Base-by-base conservation (phyloP, 768 basidiomycete genomes). In the Tephrocybe sp. region DNA sequence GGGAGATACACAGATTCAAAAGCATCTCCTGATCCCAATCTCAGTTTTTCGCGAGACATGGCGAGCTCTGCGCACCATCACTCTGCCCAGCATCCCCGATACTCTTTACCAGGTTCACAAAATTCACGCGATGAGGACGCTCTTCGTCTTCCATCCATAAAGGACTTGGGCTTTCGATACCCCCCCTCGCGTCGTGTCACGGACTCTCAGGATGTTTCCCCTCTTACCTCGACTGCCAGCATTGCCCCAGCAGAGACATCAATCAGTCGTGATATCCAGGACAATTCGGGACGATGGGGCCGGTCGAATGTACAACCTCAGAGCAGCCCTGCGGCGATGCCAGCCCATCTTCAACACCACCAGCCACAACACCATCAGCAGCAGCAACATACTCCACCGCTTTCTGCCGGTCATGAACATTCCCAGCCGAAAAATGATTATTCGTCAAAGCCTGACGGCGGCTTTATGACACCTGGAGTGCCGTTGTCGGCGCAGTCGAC, bases 131-230 rank as follows among this genome's bases (percentile, higher is more conserved):
- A 68, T 52, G 71, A 76, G 51, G 67, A 58, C 11, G 45, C 49
- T 9, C 45, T 82, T 59, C 83, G 84, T 33, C 77, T 88, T 4
- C 87, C 87, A 0, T 86, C 86, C 17, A 76, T 89, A 65, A 88
- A 81, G 70, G 85, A 86, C 62, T 76, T 90, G 63, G 84, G 86
- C 64, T 87, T 89, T 56, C 63, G 65, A 49, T 80, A 77, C 48
- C 61, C 64, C 48, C 61, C 63, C 11, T 41, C 51, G 17, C 51
- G 51, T 1, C 64, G 64, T 36, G 61, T 65, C 24, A 62, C 66
- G 12, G 59, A 58, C n/a, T 45, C 61, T 21, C 70, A 72, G 53
- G 69, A 73, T 43, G 53, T 57, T 33, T 51, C 69, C 18, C 58
- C 68, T 10, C 60, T 54, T 42, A 40, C 43, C 26, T 38, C 34